Evolutionary conservation across 768 basidiomycete species (phyloP).

Genomic region (Hygrophoropsis aurantiaca): DNA sequence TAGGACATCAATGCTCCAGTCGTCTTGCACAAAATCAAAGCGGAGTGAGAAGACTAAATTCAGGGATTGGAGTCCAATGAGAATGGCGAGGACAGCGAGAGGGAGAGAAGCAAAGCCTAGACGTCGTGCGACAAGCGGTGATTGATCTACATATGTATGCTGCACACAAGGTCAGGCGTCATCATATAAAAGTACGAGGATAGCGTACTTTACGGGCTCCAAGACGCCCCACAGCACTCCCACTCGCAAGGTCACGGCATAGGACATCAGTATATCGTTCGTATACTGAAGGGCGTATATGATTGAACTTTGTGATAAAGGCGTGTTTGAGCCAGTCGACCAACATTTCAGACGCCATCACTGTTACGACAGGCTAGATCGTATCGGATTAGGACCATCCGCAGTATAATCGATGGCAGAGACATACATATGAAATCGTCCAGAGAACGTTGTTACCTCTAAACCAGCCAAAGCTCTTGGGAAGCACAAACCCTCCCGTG

Average conservation of each 20-base stretch:
- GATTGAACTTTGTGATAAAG: conserved; percentile 99
- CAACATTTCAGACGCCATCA: conserved; percentile 86
- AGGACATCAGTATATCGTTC: conserved; percentile 94
- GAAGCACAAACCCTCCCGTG: conserved; percentile 65
- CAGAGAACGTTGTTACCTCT: conserved; percentile 76
- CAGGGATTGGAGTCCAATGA: conserved; percentile 75
- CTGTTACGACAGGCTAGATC: conserved; percentile 83
- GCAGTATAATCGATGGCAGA: background rate
- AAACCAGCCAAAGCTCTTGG: conserved; percentile 84
- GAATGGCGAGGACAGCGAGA: conserved; percentile 77
- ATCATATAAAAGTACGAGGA: background rate
- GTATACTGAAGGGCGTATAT: conserved; percentile 93
- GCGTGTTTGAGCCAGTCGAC: conserved; percentile 99
- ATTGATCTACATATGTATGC: conserved; percentile 94
- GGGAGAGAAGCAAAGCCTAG: conserved; percentile 94
- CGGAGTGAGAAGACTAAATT: conserved; percentile 57
- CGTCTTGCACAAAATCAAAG: conserved; percentile 18
- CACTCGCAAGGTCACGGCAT: conserved; percentile 87
- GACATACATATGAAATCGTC: conserved; percentile 86
- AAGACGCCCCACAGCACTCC: conserved; percentile 65
- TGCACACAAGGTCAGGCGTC: conserved; percentile 25
- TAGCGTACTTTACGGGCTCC: conserved; percentile 64
- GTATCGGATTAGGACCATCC: conserved; percentile 2
- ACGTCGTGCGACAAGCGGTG: conserved; percentile 89
- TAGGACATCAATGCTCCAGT: conserved; percentile 44